Evolutionary conservation across 805 yeast genomes (phyloP).

Genomic region (Yamadazyma endophytica): DNA sequence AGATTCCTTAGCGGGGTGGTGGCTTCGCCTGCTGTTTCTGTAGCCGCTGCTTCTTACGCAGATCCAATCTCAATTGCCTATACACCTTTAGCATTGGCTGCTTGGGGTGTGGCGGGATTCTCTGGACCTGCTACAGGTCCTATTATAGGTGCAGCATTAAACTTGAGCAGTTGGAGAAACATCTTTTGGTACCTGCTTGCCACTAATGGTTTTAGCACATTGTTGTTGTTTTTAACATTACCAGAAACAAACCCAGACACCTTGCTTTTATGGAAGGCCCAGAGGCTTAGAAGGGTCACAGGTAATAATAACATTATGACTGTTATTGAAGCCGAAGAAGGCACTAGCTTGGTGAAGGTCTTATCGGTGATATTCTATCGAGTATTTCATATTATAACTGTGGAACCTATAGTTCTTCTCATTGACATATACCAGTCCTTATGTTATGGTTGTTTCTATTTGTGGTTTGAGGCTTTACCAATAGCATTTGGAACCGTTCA

Average conservation of each 20-base stretch:
- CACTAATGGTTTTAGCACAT: conserved; percentile 4
- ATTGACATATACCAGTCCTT: conserved; percentile 50
- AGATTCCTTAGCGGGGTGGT: conserved; percentile 54
- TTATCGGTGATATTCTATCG: conserved; percentile 36
- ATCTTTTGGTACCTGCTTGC: conserved; percentile 9
- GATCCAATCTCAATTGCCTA: conserved; percentile 43
- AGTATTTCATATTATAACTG: conserved; percentile 46
- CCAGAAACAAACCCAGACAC: conserved; percentile 37
- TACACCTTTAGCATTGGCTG: conserved; percentile 42
- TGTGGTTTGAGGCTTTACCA: conserved; percentile 63
- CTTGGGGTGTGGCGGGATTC: conserved; percentile 55
- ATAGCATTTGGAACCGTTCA: conserved; percentile 44
- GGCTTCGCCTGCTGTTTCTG: conserved; percentile 52
- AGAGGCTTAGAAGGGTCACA: conserved; percentile 44
- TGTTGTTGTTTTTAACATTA: conserved; percentile 2
- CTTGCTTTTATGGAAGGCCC: conserved; percentile 44
- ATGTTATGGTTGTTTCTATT: conserved; percentile 48
- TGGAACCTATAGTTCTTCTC: conserved; percentile 56
- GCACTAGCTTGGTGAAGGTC: conserved; percentile 1
- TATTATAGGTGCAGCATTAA: conserved; percentile 10
- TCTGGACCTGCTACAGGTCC: conserved; percentile 58
- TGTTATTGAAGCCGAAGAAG: conserved; percentile 30
- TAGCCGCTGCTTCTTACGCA: conserved; percentile 54
- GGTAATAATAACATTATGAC: conserved; percentile 43
- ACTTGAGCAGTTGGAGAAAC: conserved; percentile 4